Evolutionary conservation across 805 yeast species (phyloP).

Genomic region (Metschnikowia drakensbergensis): DNA sequence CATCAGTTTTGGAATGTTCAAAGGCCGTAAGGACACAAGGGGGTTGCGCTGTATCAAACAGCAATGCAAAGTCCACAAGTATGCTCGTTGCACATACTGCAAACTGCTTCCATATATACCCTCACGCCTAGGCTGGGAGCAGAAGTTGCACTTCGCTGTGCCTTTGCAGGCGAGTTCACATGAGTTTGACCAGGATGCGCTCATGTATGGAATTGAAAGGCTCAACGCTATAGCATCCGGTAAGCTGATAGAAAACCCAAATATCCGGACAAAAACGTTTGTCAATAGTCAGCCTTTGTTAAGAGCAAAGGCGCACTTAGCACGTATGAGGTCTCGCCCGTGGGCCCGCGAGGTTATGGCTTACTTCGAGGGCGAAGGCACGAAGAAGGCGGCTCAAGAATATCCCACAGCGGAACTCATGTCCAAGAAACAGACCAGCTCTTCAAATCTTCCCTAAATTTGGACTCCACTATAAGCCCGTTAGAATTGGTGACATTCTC

Average conservation of each 20-base stretch:
- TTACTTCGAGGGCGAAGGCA: slow-evolving; percentile 7
- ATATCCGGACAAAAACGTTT: neutral
- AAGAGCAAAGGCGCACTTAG: slow-evolving; percentile 11
- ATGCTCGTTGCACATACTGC: slow-evolving; percentile 14
- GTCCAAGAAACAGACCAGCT: slow-evolving; percentile 31
- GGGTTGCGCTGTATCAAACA: slow-evolving; percentile 17
- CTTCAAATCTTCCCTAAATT: slow-evolving; percentile 34
- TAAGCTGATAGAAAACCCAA: neutral
- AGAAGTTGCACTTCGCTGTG: neutral
- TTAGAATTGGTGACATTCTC: slow-evolving; percentile 26
- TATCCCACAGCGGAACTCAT: slow-evolving; percentile 1
- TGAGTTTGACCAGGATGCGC: neutral
- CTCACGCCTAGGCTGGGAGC: slow-evolving; percentile 8
- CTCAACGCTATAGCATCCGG: neutral
- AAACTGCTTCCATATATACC: slow-evolving; percentile 16
- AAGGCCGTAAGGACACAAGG: slow-evolving; percentile 21
- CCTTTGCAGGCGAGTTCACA: neutral
- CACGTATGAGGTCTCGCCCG: slow-evolving; percentile 9
- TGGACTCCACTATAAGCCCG: slow-evolving; percentile 42
- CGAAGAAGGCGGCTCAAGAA: neutral
- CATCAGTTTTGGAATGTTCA: slow-evolving; percentile 19
- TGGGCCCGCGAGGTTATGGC: slow-evolving; percentile 10
- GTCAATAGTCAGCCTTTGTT: slow-evolving; percentile 11
- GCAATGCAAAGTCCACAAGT: slow-evolving; percentile 11
- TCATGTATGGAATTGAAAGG: neutral